A percentile compares a stretch with the other conserved stretches of the same genome.
These are phyloP conservation scores for Trametes cubensis DNA, from an alignment of 768 basidiomycete genomes.

Conservation along the genomic window DNA sequence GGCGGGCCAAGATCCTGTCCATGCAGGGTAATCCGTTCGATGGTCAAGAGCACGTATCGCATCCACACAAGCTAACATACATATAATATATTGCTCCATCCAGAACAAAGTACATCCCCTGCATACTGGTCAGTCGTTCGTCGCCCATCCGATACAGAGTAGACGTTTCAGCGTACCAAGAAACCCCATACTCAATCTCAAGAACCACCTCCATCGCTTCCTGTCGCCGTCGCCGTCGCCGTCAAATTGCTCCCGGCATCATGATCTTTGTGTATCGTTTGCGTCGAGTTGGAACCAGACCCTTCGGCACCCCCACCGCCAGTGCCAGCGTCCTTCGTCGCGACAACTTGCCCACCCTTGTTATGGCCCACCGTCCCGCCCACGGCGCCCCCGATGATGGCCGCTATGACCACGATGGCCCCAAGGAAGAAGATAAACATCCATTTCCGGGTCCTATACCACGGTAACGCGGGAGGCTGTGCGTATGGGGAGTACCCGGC, in stretches of 20 bases:
- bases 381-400: constrained; percentile 60
- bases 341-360: background rate
- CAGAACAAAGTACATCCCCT: no score
- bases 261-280: no score
- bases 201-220: no score
- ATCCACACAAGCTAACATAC: no score
- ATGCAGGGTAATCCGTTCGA: no score
- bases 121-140: no score
- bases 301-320: constrained; percentile 2
- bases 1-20: background rate
- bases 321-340: background rate
- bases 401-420: constrained; percentile 49
- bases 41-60: no score
- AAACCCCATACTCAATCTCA: no score
- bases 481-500: constrained; percentile 20
- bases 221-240: background rate
- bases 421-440: constrained; percentile 42
- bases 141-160: no score
- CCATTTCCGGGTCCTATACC: constrained; percentile 53
- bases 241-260: background rate
- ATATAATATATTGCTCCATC: no score
- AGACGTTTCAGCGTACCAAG: no score
- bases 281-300: background rate
- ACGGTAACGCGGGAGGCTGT: constrained; percentile 35
- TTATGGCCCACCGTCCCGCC: constrained; percentile 48